A percentile compares a stretch with the other conserved stretches of the same genome.
These are phyloP conservation scores for Mycogone perniciosa DNA, from an alignment of 2,329 filamentous ascomycete species.

Conservation along the genomic window DNA sequence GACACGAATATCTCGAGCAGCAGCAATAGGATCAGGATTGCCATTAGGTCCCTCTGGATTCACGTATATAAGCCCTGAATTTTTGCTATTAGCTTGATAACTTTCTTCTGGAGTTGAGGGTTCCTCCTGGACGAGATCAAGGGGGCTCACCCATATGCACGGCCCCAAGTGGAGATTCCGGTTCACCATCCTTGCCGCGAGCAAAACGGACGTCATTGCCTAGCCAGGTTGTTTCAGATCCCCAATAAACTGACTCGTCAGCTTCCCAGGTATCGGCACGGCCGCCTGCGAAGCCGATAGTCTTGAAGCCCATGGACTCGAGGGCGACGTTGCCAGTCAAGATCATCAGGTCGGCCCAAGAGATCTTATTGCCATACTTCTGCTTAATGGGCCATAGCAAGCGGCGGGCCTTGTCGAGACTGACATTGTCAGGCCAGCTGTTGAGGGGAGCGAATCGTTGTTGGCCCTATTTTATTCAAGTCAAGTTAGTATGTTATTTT, in stretches of 20 bases:
- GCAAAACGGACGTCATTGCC: slow-evolving; percentile 67
- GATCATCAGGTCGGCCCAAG: slow-evolving; percentile 68
- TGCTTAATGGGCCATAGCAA: slow-evolving; percentile 78
- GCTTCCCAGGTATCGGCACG: slow-evolving; percentile 68
- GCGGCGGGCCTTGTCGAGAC: slow-evolving; percentile 72
- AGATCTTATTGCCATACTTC: slow-evolving; percentile 78
- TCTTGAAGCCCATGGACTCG: slow-evolving; percentile 69
- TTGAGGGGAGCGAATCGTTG: slow-evolving; percentile 77
- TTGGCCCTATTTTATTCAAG: slow-evolving; percentile 27
- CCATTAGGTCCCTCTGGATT: slow-evolving; percentile 75
- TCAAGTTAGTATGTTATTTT: not conserved
- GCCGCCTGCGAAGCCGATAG: slow-evolving; percentile 67
- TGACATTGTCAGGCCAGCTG: slow-evolving; percentile 74
- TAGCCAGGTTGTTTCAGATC: slow-evolving; percentile 66
- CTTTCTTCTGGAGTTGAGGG: not conserved
- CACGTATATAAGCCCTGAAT: no score
- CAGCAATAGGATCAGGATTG: slow-evolving; percentile 60
- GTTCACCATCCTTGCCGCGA: slow-evolving; percentile 52
- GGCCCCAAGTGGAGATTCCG: slow-evolving; percentile 62
- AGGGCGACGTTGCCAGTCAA: slow-evolving; percentile 71
- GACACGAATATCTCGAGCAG: slow-evolving; percentile 64
- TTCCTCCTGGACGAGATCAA: not conserved
- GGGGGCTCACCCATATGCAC: slow-evolving; percentile 39
- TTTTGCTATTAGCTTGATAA: no score
- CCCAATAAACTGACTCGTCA: slow-evolving; percentile 73